phyloP scores from a whole-genome alignment of 495 filamentous ascomycete genomes.

The Podospora comata region DNA sequence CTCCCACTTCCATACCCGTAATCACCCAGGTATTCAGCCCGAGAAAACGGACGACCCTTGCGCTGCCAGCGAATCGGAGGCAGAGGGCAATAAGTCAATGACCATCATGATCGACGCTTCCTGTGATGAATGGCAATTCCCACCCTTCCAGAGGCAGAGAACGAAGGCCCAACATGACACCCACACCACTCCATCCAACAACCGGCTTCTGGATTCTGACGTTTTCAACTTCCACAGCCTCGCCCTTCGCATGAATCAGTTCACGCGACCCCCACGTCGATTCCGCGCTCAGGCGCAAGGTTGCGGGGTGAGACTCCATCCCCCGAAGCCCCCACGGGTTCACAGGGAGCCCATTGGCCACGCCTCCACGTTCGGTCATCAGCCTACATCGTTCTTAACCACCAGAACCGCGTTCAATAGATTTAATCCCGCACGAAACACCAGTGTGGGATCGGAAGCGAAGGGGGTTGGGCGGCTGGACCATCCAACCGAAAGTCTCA shows the following conservation, averaged over 20 bases:
- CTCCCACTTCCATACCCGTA: background rate
- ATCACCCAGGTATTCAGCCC: background rate
- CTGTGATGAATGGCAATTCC: background rate
- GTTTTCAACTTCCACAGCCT: background rate
- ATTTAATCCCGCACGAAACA: background rate
- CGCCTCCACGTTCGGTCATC: background rate
- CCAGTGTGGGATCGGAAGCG: background rate
- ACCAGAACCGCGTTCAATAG: background rate
- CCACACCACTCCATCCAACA: background rate
- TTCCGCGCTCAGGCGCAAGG: background rate
- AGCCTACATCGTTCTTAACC: background rate
- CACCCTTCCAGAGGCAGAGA: background rate
- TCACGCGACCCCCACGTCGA: background rate
- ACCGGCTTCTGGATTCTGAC: background rate
- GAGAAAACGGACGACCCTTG: background rate
- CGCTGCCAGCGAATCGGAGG: background rate
- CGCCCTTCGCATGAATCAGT: background rate
- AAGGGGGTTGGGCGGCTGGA: background rate
- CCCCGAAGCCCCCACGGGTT: background rate
- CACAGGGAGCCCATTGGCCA: background rate
- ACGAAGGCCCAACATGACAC: background rate
- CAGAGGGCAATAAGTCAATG: background rate
- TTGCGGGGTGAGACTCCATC: background rate
- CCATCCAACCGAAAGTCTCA: background rate
- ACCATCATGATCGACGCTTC: background rate